Base-by-base conservation (phyloP, 352 stramenopile genomes). In the Blastocystis sp. region DNA sequence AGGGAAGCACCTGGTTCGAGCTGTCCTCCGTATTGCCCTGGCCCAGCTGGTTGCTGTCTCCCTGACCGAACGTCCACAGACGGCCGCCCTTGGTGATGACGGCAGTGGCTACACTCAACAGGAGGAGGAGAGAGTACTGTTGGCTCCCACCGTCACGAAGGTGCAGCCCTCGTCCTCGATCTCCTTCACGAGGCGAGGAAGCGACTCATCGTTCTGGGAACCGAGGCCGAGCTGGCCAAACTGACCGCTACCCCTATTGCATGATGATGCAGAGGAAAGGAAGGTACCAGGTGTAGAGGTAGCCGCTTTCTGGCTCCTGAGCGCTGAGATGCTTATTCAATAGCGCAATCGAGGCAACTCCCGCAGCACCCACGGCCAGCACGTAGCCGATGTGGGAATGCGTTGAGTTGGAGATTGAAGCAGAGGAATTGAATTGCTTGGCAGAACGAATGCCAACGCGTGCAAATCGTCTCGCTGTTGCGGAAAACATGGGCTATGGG, bases 61-160 rank as follows among this genome's bases (percentile, higher is more conserved):
- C 71, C 60, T 81, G 71, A 69, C 71, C 71, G 41, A 81, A 81
- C 9, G 71, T 81, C 71, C 71, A 81, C 14, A 81, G 43, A 74
- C 21, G n/a, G 34, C 71, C 71, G 11, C 60, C 71, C 38, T 64
- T 11, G 9, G 71, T 81, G 28, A 81, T 81, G 28, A 74, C 71
- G n/a, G 71, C 71, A 34, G 71, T 81, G 17, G 71, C 71, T 81
- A 81, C 9, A 2, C 5, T 64, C 9, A 74, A 81, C 21, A 17
- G 9, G 17, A 9, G 19, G 11, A 66, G 9, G 4, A 9, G 23
- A 4, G 10, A 11, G 14, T 66, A 81, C 71, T 81, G 41, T 81
- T 81, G n/a, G 53, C 41, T 64, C 71, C 71, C 9, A 2, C 71
- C 62, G 71, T 45, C 7, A 74, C 43, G 34, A 81, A 81, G 62